Conservation (phyloP, 2,329 filamentous ascomycete species). For the Talaromyces sp. region DNA sequence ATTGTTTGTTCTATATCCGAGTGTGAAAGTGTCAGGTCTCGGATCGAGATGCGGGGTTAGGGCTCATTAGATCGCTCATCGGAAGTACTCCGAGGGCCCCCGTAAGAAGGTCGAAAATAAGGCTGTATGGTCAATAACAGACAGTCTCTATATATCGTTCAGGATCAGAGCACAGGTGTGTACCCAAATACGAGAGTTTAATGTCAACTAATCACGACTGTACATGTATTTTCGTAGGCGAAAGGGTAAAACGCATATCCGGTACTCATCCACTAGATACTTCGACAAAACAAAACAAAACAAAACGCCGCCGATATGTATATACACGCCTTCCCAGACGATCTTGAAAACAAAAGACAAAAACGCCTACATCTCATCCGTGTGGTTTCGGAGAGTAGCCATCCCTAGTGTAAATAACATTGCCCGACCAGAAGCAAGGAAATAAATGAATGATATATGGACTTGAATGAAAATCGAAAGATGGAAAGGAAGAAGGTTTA, state of each 20-base stretch:
- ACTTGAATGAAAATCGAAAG: neutral
- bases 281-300: neutral
- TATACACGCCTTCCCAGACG: neutral
- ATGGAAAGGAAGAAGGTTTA: neutral
- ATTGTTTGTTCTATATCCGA: neutral
- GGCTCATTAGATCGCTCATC: neutral
- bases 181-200: too few relatives aligned
- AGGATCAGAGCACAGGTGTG: too few relatives aligned
- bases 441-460: neutral
- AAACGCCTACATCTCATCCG: neutral
- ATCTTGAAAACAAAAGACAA: neutral
- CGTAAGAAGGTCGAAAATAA: too few relatives aligned
- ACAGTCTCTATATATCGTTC: too few relatives aligned
- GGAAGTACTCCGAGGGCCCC: neutral
- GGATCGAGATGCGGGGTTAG: neutral
- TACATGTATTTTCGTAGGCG: too few relatives aligned
- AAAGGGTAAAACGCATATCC: neutral
- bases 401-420: neutral
- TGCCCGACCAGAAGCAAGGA: neutral
- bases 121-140: too few relatives aligned
- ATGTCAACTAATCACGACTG: too few relatives aligned
- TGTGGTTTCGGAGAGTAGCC: neutral
- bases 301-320: conserved; percentile 1
- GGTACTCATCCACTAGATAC: neutral
- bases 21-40: neutral